Evolutionary conservation across 305 asterid genomes (phyloP).

Genomic region (Solanum hybrid): DNA sequence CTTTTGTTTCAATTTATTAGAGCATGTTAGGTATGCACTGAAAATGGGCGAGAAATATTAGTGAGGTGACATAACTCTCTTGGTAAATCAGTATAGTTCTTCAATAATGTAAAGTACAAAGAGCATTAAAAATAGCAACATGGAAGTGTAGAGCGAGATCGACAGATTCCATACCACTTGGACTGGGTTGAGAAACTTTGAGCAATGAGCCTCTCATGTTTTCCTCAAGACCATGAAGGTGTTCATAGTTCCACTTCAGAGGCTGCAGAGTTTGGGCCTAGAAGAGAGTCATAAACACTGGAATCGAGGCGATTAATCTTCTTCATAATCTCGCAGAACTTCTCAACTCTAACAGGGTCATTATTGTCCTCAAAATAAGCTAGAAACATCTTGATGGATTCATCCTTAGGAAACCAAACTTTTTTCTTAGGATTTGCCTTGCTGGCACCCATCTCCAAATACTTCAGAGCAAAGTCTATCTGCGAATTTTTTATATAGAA

Average conservation of each 20-base stretch:
- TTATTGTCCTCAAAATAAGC: constrained; percentile 34
- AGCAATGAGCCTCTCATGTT: neutral
- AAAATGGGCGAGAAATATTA: neutral
- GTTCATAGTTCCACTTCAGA: neutral
- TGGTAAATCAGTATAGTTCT: neutral
- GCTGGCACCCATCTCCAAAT: constrained; percentile 44
- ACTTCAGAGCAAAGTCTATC: constrained; percentile 48
- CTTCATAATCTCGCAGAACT: constrained; percentile 49
- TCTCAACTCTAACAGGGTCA: constrained; percentile 32
- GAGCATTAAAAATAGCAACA: neutral
- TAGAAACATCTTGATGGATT: constrained; percentile 34
- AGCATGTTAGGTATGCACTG: neutral
- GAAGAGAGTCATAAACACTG: constrained; percentile 19
- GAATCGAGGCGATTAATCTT: constrained; percentile 27
- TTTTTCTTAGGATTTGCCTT: constrained; percentile 14
- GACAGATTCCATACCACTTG: neutral
- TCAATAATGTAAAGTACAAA: neutral
- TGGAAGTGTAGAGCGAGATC: neutral
- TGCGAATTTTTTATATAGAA: constrained; percentile 33
- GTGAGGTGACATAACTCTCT: neutral
- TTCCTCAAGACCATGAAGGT: neutral
- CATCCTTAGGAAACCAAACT: constrained; percentile 45
- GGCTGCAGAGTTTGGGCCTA: constrained; percentile 10
- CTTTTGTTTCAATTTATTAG: neutral
- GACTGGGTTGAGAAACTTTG: neutral